Evolutionary conservation across 2,329 filamentous ascomycete genomes (phyloP).

Genomic region (Xylariales sp.): DNA sequence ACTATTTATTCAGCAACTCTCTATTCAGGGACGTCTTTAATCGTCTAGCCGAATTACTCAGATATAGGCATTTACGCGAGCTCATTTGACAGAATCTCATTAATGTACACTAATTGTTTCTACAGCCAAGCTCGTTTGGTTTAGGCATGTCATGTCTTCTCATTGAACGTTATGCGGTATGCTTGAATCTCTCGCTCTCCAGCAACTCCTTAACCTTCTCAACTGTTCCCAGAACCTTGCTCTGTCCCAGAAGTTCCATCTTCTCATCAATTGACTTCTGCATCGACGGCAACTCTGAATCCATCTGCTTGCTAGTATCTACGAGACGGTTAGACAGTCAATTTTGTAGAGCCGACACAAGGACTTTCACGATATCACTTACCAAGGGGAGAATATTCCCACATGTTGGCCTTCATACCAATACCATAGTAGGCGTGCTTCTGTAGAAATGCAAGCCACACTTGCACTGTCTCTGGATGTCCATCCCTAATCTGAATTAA

Average conservation of each 20-base stretch:
- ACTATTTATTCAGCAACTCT: neutral
- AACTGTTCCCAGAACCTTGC: conserved; percentile 61
- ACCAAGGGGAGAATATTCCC: conserved; percentile 84
- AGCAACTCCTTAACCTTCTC: conserved; percentile 69
- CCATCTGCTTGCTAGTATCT: conserved; percentile 66
- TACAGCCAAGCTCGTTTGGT: conserved; percentile 37
- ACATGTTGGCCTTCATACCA: conserved; percentile 98
- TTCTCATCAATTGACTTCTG: conserved; percentile 60
- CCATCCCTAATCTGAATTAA: conserved; percentile 95
- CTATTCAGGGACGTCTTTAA: neutral
- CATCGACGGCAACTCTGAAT: conserved; percentile 45
- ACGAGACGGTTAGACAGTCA: conserved; percentile 33
- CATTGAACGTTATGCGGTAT: conserved; percentile 43
- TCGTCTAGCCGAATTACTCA: neutral
- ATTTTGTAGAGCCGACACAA: neutral
- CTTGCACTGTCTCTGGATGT: conserved; percentile 85
- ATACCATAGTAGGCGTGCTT: conserved; percentile 96
- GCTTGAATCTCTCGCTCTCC: conserved; percentile 61
- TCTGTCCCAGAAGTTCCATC: conserved; percentile 68
- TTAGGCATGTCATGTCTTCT: conserved; percentile 31
- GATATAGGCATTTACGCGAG: neutral
- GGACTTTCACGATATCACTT: conserved; percentile 45
- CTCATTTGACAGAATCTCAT: conserved; percentile 26
- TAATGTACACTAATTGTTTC: conserved; percentile 40
- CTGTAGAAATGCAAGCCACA: conserved; percentile 91